Evolutionary conservation across 306 rosid species (phyloP), one percentile per base, ranked within the genome.

Genomic region (Chamaecrista fasciculata): DNA sequence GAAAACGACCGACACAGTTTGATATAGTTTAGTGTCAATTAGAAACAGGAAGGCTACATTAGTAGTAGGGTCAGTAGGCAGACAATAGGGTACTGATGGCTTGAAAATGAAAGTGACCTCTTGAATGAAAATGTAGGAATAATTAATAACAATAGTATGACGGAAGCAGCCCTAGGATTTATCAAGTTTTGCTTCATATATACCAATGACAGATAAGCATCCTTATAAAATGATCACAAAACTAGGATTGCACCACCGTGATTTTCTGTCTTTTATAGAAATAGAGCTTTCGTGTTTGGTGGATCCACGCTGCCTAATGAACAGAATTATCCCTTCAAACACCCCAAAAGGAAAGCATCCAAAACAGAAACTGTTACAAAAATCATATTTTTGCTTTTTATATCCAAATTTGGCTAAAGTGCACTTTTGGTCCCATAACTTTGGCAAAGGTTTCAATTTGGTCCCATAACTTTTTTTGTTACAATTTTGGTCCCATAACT

Each of bases 1-100:
- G 76, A 74, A 79, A 81, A 75, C 68, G 82, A 85, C 89, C 79
- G 78, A 75, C 91, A 83, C 72, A 51, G 66, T 81, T 74, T 77
- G 43, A 67, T 33, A 56, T 58, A 40, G 28, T 69, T 48, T 33
- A 57, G 14, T 21, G 43, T 47, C 72, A 52, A 44, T 56, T 61
- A 33, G 67, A 79, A 71, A 55, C 48, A 34, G 59, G 26, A 51
- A 55, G 47, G 19, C 74, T 42, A 16, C 6, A 33, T 8, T 33
- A 2, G n/a, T 39, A 31, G 75, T 51, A 73, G 60, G 90, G 55
- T 49, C 89, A 59, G 36, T 11, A 39, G 75, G 72, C 43, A 65
- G 94, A 85, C 89, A 83, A 48, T 33, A 5, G 2, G 34, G 86
- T 79, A 78, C 76, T 40, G 24, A n/a, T 8, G 67, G 56, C 55